These are phyloP conservation scores for Yueomyces sinensis DNA, from an alignment of 805 yeast genomes.

Conservation along the genomic window DNA sequence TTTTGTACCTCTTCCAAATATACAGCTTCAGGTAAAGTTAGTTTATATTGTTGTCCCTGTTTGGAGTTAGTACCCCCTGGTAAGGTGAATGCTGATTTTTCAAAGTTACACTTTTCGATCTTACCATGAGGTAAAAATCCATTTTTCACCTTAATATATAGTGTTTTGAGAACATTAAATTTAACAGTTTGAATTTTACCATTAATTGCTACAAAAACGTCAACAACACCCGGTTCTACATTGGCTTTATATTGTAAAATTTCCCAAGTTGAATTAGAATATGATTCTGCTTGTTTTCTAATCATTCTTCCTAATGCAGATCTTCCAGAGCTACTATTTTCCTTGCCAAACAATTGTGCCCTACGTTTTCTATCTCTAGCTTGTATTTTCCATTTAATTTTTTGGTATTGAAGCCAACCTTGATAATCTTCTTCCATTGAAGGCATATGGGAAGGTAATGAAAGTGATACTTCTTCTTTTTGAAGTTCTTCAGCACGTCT, in stretches of 20 bases:
- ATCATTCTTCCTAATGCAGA: slow-evolving; percentile 57
- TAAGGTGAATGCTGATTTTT: slow-evolving; percentile 43
- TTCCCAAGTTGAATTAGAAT: slow-evolving; percentile 76
- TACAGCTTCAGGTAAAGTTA: slow-evolving; percentile 54
- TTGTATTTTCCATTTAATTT: slow-evolving; percentile 78
- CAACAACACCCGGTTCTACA: slow-evolving; percentile 57
- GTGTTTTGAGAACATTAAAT: slow-evolving; percentile 59
- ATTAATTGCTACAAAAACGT: slow-evolving; percentile 55
- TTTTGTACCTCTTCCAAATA: slow-evolving; percentile 43
- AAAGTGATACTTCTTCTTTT: slow-evolving; percentile 34
- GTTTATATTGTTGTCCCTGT: slow-evolving; percentile 34
- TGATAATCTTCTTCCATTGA: slow-evolving; percentile 52
- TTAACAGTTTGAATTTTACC: slow-evolving; percentile 61
- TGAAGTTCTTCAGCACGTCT: slow-evolving; percentile 20
- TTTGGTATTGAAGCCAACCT: slow-evolving; percentile 60
- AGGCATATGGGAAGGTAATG: slow-evolving; percentile 36
- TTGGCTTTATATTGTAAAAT: slow-evolving; percentile 56
- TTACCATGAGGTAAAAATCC: slow-evolving; percentile 28
- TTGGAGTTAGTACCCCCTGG: slow-evolving; percentile 49
- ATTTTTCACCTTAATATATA: slow-evolving; percentile 55
- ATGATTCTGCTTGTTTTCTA: slow-evolving; percentile 64
- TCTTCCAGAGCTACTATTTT: slow-evolving; percentile 37
- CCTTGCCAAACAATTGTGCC: slow-evolving; percentile 63
- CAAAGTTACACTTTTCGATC: slow-evolving; percentile 41
- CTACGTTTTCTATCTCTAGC: slow-evolving; percentile 61